Base-by-base conservation (phyloP, 2,329 filamentous ascomycete species). In the Claviceps spartinae region DNA sequence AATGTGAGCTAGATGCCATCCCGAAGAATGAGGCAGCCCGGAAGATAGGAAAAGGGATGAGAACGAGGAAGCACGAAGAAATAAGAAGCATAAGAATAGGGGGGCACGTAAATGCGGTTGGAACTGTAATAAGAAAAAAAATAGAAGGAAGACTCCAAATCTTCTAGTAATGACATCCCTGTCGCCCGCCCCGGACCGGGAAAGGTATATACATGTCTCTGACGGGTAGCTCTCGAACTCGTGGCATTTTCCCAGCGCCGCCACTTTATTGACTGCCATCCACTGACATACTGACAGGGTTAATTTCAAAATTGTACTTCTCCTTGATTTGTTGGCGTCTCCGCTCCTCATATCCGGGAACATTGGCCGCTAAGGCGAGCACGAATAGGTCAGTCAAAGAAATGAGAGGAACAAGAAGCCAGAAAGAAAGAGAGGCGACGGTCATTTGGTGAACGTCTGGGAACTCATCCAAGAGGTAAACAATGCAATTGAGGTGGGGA, bases 251-350 rank as follows among this genome's bases (percentile, higher is more conserved):
- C 8, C 37, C 22, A 6, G 38, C 42, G 13, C 20, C n/a, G 40
- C 36, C 38, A 40, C 41, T 58, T 64, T 63, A 69, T 62, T 65
- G 63, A 62, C 68, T 69, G 54, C 67, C 68, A 51, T 79, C 71
- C 57, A 69, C 66, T 47, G 69, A 71, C 44, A 76, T 73, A 53
- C 69, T 77, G 58, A 83, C 79, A 52, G 82, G 78, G 63, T 84
- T 79, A 63, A 95, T 82, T 58, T 95, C 88, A 63, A 94, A 80
- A 54, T 89, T 88, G 63, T 95, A 95, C 68, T 83, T 87, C 70
- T 88, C 83, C 78, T 87, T 83, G 67, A 96, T 77, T 61, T 87
- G 79, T 72, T 89, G 76, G 59, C 81, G 80, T 67, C 90, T 82
- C 68, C 90, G 78, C 74, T 95, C 87, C 60, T 87, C 85, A 65